Conservation (phyloP, 768 basidiomycete genomes). For the Pleurotus tuber-regium region DNA sequence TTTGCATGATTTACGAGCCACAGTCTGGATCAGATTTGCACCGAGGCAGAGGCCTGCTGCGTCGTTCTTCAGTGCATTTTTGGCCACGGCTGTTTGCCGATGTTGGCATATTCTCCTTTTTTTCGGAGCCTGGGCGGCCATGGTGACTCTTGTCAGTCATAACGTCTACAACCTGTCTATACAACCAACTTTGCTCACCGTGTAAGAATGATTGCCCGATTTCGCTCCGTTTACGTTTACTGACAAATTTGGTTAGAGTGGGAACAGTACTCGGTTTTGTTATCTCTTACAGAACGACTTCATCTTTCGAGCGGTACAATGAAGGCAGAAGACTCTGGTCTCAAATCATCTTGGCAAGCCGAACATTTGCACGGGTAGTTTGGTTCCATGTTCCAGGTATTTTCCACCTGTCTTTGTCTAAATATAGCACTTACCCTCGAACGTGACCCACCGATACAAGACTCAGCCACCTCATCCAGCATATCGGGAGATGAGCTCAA, state of each 20-base stretch:
- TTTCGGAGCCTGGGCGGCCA: constrained; percentile 60
- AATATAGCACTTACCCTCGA: too few relatives aligned
- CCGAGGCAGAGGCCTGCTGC: constrained; percentile 7
- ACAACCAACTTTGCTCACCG: constrained; percentile 59
- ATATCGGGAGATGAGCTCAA: constrained; percentile 29
- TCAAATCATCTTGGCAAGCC: constrained; percentile 55
- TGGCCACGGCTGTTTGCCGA: constrained; percentile 45
- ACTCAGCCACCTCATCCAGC: too few relatives aligned
- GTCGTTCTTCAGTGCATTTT: constrained; percentile 6
- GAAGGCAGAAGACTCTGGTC: constrained; percentile 71
- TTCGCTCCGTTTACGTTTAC: background rate
- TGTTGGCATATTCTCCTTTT: constrained; percentile 71
- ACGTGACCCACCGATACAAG: too few relatives aligned
- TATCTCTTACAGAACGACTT: constrained; percentile 68
- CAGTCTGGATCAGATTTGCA: constrained; percentile 3
- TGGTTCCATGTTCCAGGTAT: constrained; percentile 61
- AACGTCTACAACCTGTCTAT: constrained; percentile 42
- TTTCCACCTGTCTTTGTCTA: too few relatives aligned
- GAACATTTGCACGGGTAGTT: constrained; percentile 57
- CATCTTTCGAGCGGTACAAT: constrained; percentile 75
- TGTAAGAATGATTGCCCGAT: constrained; percentile 38
- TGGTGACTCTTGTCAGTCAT: constrained; percentile 51
- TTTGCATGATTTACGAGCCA: background rate
- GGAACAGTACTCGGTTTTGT: constrained; percentile 76
- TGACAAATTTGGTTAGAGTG: constrained; percentile 23